Percentiles rank a stretch among this genome's conserved stretches.
Evolutionary conservation across 164 flowering plant genomes (phyloP).

Genomic region (Chimonanthus praecox): DNA sequence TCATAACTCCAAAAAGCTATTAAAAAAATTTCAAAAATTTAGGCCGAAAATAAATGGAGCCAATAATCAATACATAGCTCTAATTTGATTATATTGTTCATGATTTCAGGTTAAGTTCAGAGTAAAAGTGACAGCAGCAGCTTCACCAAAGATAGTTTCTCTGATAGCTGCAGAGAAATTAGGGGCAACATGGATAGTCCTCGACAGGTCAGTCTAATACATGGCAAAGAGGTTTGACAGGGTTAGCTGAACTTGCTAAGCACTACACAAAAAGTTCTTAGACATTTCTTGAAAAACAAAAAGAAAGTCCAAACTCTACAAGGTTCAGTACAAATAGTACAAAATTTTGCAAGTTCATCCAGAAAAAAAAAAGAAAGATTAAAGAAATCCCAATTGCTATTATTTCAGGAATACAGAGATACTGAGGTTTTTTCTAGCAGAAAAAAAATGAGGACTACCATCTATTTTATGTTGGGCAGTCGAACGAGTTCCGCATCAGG

Average conservation of each 20-base stretch:
- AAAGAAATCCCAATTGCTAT: not conserved
- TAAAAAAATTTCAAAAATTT: too few relatives aligned
- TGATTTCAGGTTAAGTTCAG: slow-evolving; percentile 37
- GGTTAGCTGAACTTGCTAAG: not conserved
- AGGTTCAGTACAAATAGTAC: not conserved
- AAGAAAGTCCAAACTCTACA: too few relatives aligned
- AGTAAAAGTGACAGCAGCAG: slow-evolving; percentile 30
- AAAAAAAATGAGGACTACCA: not conserved
- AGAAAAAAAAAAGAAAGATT: too few relatives aligned
- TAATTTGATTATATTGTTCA: not conserved
- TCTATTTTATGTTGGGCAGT: too few relatives aligned
- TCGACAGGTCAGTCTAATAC: slow-evolving; percentile 47
- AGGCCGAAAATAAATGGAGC: too few relatives aligned
- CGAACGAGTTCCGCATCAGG: too few relatives aligned
- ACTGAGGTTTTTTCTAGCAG: too few relatives aligned
- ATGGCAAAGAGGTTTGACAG: not conserved
- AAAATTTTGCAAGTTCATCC: not conserved
- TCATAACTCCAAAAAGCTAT: too few relatives aligned
- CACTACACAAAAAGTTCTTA: not conserved
- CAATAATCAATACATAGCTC: not conserved
- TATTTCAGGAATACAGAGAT: not conserved
- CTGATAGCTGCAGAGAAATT: slow-evolving; percentile 27
- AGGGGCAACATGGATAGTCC: slow-evolving; percentile 55
- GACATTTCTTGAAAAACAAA: not conserved
- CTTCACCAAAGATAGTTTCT: slow-evolving; percentile 43